Conservation (phyloP, 257 asterid species). For the Henckelia pumila region DNA sequence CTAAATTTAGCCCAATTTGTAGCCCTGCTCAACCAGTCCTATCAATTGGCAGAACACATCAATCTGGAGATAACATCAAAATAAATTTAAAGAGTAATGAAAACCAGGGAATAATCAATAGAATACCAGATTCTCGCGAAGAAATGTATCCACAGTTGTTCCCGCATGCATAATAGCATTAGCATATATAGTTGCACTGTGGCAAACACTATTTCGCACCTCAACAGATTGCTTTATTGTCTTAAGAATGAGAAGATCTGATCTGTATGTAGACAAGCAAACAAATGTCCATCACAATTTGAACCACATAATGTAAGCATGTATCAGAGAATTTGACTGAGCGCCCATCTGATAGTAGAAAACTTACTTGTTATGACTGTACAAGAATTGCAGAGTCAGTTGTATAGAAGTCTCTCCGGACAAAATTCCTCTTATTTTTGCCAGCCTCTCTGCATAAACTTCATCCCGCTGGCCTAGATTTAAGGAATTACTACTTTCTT, state of each 20-base stretch:
- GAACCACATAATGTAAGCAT: constrained; percentile 18
- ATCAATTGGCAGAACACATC: constrained; percentile 21
- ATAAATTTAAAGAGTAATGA: neutral
- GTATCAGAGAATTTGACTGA: neutral
- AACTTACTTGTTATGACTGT: constrained; percentile 88
- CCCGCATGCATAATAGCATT: constrained; percentile 99
- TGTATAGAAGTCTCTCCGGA: constrained; percentile 93
- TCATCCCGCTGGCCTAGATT: constrained; percentile 52
- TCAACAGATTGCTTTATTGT: constrained; percentile 97
- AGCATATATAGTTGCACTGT: constrained; percentile 92
- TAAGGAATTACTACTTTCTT: constrained; percentile 35
- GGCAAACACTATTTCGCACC: constrained; percentile 93
- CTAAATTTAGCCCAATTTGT: constrained; percentile 99
- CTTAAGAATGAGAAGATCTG: constrained; percentile 94
- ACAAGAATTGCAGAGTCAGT: constrained; percentile 87
- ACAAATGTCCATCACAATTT: constrained; percentile 14
- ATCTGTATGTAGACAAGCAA: constrained; percentile 49
- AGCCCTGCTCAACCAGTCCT: constrained; percentile 99
- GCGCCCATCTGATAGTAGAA: neutral
- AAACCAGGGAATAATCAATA: neutral
- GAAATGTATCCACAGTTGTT: constrained; percentile 94
- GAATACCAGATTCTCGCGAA: constrained; percentile 84
- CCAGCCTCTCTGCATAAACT: constrained; percentile 63
- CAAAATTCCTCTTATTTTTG: constrained; percentile 74
- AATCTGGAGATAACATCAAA: neutral